Base-by-base conservation (phyloP, 1,284 basidiomycete species). In the Trichosporon sp. region DNA sequence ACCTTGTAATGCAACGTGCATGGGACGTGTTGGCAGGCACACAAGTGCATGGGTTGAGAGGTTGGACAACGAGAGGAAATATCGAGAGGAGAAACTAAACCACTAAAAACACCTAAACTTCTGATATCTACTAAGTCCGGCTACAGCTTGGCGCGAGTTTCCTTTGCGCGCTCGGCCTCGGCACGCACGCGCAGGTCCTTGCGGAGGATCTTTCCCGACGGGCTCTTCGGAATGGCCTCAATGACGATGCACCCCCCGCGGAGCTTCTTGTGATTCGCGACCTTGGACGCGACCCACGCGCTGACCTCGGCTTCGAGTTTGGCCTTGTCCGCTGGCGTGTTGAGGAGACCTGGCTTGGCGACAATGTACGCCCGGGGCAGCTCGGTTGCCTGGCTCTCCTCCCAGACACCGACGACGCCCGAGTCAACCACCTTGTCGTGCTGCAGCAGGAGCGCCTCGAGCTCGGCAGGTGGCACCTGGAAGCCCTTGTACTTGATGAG, bases 381-480 rank as follows among this genome's bases (percentile, higher is more conserved):
- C 79, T 94, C 92, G 1, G 92, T 92, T 1, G 89, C 90, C 77
- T 91, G 87, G 67, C 86, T 85, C 1, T 85, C 83, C 70, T 86
- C 87, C 6, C 89, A 85, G 0, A 93, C 84, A 2, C 91, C 91
- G 70, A 92, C 88, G 2, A 92, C 91, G 7, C 89, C 91, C 0
- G 87, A 86, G 76, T 93, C 91, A 3, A 87, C 88, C 37, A 93
- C 86, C 2, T 90, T 87, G 0, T 90, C 89, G 76, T 94, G 91
- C 5, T 87, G 87, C 11, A 94, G 83, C 0, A 94, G 87, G 0
- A 93, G 81, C 40, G 88, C 87, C 78, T 94, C 92, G 1, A 95
- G 86, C 76, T 94, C 92, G 0, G 93, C 92, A 0, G 93, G 93
- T 0, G 93, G 88, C n/a, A 94, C 93, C 76, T 84, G 83, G 73